These are phyloP conservation scores for Westerdykella ornata DNA, from an alignment of 2,329 filamentous ascomycete species.

Conservation along the genomic window DNA sequence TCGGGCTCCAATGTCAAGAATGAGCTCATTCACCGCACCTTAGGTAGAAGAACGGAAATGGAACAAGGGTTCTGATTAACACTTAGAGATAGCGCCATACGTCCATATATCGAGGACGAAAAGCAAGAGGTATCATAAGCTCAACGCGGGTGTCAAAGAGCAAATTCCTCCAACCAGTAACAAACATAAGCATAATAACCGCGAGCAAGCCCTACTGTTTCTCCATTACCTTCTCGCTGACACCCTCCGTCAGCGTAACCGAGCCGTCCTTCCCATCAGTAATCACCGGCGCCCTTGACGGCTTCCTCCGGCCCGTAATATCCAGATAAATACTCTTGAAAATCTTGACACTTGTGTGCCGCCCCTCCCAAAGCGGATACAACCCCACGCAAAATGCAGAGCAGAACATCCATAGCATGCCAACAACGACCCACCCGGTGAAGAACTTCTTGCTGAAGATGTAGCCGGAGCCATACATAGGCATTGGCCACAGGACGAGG, in stretches of 20 bases:
- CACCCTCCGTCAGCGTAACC: constrained; percentile 16
- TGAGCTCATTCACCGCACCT: too few species aligned
- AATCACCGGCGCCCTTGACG: constrained; percentile 6
- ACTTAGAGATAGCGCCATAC: too few species aligned
- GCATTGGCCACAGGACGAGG: constrained; percentile 84
- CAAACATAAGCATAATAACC: background rate
- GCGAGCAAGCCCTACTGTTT: constrained; percentile 7
- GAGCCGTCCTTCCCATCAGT: constrained; percentile 14
- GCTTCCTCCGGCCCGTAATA: constrained; percentile 39
- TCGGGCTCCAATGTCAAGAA: too few species aligned
- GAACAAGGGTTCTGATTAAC: too few species aligned
- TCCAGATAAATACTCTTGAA: constrained; percentile 57
- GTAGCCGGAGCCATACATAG: constrained; percentile 77
- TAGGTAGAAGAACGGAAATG: too few species aligned
- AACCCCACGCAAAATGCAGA: constrained; percentile 67
- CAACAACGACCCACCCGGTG: constrained; percentile 64
- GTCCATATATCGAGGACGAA: too few species aligned
- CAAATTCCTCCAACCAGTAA: too few species aligned
- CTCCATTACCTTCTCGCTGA: constrained; percentile 16
- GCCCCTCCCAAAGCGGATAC: constrained; percentile 74
- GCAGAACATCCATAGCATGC: constrained; percentile 71
- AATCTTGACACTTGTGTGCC: constrained; percentile 58
- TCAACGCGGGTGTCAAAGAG: too few species aligned
- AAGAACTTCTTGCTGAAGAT: constrained; percentile 79
- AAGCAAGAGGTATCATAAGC: too few species aligned